These are phyloP conservation scores for Aegilops longissima DNA, from an alignment of 176 grass and related monocot genomes.

Conservation along the genomic window DNA sequence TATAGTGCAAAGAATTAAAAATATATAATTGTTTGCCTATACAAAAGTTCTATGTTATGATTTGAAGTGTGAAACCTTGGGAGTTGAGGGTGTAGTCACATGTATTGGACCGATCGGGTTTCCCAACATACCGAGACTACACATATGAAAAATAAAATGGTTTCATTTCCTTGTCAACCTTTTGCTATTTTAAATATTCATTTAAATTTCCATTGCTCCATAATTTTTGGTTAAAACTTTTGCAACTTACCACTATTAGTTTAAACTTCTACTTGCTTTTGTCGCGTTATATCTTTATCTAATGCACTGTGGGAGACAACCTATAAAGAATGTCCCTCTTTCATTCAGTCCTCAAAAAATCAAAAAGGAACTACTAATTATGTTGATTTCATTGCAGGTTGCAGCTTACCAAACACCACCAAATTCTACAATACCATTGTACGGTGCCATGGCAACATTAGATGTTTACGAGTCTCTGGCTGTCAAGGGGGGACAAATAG, in stretches of 20 bases:
- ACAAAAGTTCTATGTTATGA: no score
- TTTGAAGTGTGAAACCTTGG: no score
- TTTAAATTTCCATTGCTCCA: neutral
- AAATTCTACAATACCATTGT: neutral
- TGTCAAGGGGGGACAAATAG: neutral
- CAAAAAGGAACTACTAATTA: neutral
- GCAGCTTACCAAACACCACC: neutral
- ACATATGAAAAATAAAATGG: no score
- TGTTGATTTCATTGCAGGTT: neutral
- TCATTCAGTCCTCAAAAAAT: neutral
- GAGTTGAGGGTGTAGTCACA: no score
- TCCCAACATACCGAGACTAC: no score
- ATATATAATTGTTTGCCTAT: no score
- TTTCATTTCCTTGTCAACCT: no score
- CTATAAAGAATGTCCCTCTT: neutral
- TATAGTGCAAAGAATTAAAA: neutral
- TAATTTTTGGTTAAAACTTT: neutral
- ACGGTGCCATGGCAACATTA: constrained; percentile 22
- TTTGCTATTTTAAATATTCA: neutral
- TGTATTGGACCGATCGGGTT: no score
- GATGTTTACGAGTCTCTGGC: neutral
- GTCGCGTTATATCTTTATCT: neutral
- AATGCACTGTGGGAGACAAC: neutral
- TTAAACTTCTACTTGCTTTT: neutral
- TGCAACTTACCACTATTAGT: neutral